Evolutionary conservation across 2,329 filamentous ascomycete species (phyloP), one percentile per base, ranked within the genome.

Genomic region (Taxawa tesnikishii): DNA sequence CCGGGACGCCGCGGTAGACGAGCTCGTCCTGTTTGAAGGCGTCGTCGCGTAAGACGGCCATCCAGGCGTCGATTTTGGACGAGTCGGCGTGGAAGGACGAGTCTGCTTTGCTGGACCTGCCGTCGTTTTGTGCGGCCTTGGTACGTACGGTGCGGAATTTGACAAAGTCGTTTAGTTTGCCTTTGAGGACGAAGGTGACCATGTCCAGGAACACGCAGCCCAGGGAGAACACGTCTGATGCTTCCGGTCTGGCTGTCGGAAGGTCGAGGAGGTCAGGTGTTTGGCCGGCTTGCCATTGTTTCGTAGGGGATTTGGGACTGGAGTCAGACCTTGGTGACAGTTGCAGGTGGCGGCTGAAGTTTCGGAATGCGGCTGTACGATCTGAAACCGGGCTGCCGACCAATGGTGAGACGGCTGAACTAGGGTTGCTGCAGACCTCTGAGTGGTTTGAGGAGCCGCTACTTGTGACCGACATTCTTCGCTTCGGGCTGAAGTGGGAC

Each of bases 171-270:
- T 70, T 67, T 1, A 71, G 65, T 32, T 75, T 72, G 42, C 76
- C 75, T 50, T 82, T 81, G 38, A 83, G 54, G 36, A 81, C 60
- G 46, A 81, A 75, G 14, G 74, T 75, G 13, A 84, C 49, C 17
- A 85, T 67, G 41, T 87, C 80, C 11, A 84, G 60, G 38, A 79
- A 79, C 31, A 84, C 66, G 50, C 79, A 81, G 7, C 73, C 80
- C 2, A 84, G 62, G 3, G 78, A 81, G 55, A 80, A 87, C 13
- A 85, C 62, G 48, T 85, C 81, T 27, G 75, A 72, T 38, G 56
- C 45, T 59, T 64, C 37, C 50, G 42, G 44, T 7, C 33, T 41
- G 15, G 47, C 39, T 15, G 32, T 29, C 5, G 48, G 51, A 13
- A 68, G 43, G 26, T 63, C 55, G 14, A 52, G 56, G 19, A 68